Conservation (phyloP, 495 filamentous ascomycete species). For the Hyaloscypha variabilis region DNA sequence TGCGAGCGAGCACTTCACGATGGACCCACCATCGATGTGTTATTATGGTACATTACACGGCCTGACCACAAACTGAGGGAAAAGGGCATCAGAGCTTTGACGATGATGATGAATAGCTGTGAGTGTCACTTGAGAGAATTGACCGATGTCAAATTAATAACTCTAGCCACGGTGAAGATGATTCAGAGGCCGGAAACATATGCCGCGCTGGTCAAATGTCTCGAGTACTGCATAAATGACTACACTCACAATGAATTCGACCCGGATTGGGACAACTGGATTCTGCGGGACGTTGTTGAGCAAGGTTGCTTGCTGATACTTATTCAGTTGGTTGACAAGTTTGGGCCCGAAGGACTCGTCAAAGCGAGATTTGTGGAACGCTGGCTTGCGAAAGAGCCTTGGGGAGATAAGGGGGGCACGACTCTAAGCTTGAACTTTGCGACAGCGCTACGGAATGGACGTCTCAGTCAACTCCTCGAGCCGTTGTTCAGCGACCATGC, state of each 20-base stretch:
- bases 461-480: conserved; percentile 46
- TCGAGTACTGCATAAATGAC: conserved; percentile 50
- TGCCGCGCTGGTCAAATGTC: conserved; percentile 51
- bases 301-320: conserved; percentile 52
- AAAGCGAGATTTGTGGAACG: conserved; percentile 54
- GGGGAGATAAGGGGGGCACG: conserved; percentile 50
- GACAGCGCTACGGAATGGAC: conserved; percentile 41
- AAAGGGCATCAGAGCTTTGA: conserved; percentile 48
- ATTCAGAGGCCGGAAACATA: conserved; percentile 43
- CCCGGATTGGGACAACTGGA: conserved; percentile 52
- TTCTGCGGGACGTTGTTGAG: conserved; percentile 53
- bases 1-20: conserved; percentile 55
- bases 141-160: conserved; percentile 13
- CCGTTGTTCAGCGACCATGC: conserved; percentile 38
- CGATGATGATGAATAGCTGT: conserved; percentile 43
- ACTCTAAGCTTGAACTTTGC: conserved; percentile 42
- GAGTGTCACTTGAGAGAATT: conserved; percentile 7
- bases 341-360: conserved; percentile 43
- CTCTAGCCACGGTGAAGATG: conserved; percentile 35
- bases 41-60: conserved; percentile 54
- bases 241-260: conserved; percentile 50
- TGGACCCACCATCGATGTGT: conserved; percentile 38
- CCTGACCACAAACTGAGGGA: conserved; percentile 52
- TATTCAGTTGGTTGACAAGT: conserved; percentile 44
- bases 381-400: conserved; percentile 59